Conservation (phyloP, 2,329 filamentous ascomycete genomes). For the Scedosporium dehoogii region DNA sequence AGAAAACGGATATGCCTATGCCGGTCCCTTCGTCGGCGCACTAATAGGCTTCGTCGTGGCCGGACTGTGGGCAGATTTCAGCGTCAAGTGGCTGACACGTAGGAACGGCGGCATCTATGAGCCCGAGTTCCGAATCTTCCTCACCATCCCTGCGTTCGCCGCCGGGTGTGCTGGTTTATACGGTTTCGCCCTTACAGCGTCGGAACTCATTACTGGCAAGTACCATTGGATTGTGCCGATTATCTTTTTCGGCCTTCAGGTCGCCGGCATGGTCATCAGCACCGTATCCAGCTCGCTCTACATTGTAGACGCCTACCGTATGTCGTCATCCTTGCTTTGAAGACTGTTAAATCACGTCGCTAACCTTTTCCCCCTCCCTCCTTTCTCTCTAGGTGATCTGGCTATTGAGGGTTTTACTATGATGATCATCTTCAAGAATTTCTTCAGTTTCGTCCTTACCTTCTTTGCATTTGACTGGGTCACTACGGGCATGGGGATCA, state of each 20-base stretch:
- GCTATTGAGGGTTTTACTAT: constrained; percentile 84
- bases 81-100: constrained; percentile 58
- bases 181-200: constrained; percentile 69
- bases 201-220: constrained; percentile 39
- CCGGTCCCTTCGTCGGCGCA: constrained; percentile 76
- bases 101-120: constrained; percentile 77
- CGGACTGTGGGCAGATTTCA: constrained; percentile 63
- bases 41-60: constrained; percentile 68
- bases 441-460: constrained; percentile 80
- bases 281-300: constrained; percentile 80
- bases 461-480: constrained; percentile 83
- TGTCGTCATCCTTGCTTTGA: constrained; percentile 21
- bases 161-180: constrained; percentile 71
- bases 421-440: constrained; percentile 87
- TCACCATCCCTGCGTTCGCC: constrained; percentile 74
- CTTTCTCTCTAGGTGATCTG: constrained; percentile 49
- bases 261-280: constrained; percentile 85
- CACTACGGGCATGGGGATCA: constrained; percentile 46
- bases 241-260: constrained; percentile 74
- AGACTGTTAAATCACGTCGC: not conserved
- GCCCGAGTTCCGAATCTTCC: constrained; percentile 77
- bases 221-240: constrained; percentile 68
- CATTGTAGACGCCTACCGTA: constrained; percentile 85
- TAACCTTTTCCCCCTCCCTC: constrained; percentile 9
- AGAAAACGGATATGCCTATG: constrained; percentile 78